Evolutionary conservation across 2,329 filamentous ascomycete species (phyloP).

Genomic region (Cladophialophora carrionii): DNA sequence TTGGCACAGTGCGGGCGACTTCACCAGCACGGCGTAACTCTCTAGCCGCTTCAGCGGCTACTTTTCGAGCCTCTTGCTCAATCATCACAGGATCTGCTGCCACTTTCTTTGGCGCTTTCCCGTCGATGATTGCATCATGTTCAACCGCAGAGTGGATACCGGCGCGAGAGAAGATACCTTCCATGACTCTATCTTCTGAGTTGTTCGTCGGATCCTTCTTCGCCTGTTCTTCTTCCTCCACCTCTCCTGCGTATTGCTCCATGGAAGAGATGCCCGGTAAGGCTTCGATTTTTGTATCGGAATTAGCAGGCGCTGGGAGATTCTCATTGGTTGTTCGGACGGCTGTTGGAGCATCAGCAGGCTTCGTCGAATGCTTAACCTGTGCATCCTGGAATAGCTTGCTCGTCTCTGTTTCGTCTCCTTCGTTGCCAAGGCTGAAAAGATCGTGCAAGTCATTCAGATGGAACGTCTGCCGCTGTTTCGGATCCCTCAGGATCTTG

Average conservation of each 20-base stretch:
- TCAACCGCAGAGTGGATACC: conserved; percentile 89
- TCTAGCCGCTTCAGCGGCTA: conserved; percentile 76
- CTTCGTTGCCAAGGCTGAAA: conserved; percentile 74
- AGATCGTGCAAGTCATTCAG: conserved; percentile 88
- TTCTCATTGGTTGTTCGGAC: conserved; percentile 34
- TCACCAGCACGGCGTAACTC: conserved; percentile 74
- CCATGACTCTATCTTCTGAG: conserved; percentile 76
- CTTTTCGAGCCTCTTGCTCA: conserved; percentile 76
- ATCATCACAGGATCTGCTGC: conserved; percentile 77
- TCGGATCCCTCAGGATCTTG: conserved; percentile 92
- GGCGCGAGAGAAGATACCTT: conserved; percentile 83
- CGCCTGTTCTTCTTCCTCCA: conserved; percentile 47
- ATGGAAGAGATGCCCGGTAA: conserved; percentile 65
- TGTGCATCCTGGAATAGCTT: conserved; percentile 87
- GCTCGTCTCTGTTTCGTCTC: conserved; percentile 77
- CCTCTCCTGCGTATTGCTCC: conserved; percentile 64
- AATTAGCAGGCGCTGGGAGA: conserved; percentile 35
- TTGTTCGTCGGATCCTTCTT: conserved; percentile 43
- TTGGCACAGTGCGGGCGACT: conserved; percentile 70
- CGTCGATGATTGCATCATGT: conserved; percentile 87
- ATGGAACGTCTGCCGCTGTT: conserved; percentile 88
- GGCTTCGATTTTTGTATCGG: conserved; percentile 52
- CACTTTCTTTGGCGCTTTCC: conserved; percentile 62
- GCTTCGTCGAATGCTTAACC: conserved; percentile 61
- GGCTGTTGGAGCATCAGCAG: conserved; percentile 16